Evolutionary conservation across 768 basidiomycete species (phyloP).

Genomic region (Suillus clintonianus): DNA sequence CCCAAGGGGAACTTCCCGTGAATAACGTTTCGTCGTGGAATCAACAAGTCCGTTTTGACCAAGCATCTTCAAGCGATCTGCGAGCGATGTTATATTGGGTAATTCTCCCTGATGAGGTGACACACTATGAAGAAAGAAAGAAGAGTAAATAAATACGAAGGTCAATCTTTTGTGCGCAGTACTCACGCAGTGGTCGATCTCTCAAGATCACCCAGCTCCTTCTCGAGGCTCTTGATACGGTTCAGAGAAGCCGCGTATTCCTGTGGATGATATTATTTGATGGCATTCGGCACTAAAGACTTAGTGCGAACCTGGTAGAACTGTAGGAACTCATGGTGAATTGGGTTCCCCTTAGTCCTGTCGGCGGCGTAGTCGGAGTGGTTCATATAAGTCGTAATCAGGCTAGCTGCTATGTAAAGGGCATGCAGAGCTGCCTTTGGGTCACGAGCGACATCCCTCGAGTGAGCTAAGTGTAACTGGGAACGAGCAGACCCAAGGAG

Average conservation of each 20-base stretch:
- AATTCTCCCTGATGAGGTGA: constrained; percentile 20
- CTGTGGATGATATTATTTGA: constrained; percentile 29
- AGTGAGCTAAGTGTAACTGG: constrained; percentile 55
- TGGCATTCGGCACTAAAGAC: constrained; percentile 7
- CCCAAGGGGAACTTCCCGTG: constrained; percentile 48
- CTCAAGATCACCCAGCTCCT: constrained; percentile 48
- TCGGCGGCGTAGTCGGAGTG: constrained; percentile 57
- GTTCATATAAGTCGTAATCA: constrained; percentile 60
- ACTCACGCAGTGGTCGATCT: constrained; percentile 34
- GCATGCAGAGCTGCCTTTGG: constrained; percentile 60
- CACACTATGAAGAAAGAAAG: constrained; percentile 9
- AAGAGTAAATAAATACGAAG: constrained; percentile 12
- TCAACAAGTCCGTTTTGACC: constrained; percentile 71
- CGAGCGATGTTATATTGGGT: constrained; percentile 58
- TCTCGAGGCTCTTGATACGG: constrained; percentile 47
- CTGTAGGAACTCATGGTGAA: constrained; percentile 64
- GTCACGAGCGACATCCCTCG: constrained; percentile 57
- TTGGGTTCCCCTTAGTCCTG: constrained; percentile 49
- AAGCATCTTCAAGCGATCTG: constrained; percentile 77
- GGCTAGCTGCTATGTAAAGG: constrained; percentile 60
- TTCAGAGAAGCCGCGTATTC: constrained; percentile 40
- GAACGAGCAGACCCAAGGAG: constrained; percentile 65
- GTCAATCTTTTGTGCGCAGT: constrained; percentile 10
- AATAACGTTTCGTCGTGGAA: constrained; percentile 55
- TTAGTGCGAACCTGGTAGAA: constrained; percentile 60